These are phyloP conservation scores for Oryza nivara DNA, from an alignment of 176 grass and related monocot species.

Conservation along the genomic window DNA sequence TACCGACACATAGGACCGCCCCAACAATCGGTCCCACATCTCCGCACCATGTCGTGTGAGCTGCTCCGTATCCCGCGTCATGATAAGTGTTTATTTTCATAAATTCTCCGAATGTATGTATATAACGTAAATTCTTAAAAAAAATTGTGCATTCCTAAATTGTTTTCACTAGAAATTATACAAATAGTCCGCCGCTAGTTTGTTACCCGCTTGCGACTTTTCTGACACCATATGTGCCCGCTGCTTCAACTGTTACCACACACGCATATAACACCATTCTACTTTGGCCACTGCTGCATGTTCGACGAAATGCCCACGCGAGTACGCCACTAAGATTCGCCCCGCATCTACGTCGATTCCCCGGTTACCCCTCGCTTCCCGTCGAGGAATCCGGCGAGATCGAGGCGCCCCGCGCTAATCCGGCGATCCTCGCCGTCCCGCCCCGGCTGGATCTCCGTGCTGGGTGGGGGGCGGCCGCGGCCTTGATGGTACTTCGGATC, in stretches of 20 bases:
- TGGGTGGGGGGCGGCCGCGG: not conserved
- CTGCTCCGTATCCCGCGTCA: no score
- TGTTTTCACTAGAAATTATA: not conserved
- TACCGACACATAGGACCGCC: no score
- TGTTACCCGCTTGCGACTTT: not conserved
- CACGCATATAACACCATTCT: not conserved
- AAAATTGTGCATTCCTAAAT: no score
- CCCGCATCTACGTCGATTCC: conserved; percentile 39
- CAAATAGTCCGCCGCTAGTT: not conserved
- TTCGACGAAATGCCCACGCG: conserved; percentile 57
- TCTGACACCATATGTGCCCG: not conserved
- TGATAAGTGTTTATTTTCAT: no score
- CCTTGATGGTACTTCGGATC: conserved; percentile 51
- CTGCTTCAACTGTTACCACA: not conserved
- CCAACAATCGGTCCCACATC: no score
- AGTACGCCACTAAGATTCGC: conserved; percentile 47
- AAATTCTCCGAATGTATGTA: no score
- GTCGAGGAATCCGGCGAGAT: conserved; percentile 40
- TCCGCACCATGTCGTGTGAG: no score
- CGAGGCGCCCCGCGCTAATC: conserved; percentile 12
- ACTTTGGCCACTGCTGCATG: conserved; percentile 9
- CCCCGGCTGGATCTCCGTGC: conserved; percentile 37
- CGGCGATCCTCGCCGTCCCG: conserved; percentile 6
- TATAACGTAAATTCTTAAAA: no score
- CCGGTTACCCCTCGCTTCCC: not conserved